Base-by-base conservation (phyloP, 2,329 filamentous ascomycete species). In the Claviceps africana region DNA sequence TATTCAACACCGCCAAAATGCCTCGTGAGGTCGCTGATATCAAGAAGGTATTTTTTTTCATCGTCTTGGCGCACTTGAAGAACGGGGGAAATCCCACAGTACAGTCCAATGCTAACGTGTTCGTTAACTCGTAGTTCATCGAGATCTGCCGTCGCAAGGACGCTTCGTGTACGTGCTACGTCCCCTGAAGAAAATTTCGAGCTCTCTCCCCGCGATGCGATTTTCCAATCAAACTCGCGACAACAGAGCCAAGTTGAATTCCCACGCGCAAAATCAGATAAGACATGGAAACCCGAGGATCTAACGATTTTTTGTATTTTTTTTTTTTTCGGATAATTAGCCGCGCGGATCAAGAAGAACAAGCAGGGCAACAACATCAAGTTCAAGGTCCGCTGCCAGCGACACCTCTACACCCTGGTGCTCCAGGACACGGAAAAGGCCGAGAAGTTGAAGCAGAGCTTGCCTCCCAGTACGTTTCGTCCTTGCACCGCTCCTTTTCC, bases 111-210 rank as follows among this genome's bases (percentile, higher is more conserved):
- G 47, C 51, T 55, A n/a, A 53, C 30, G 15, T 44, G 35, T 31
- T 21, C 37, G 15, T 15, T 21, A 17, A 13, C 15, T 22, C 25
- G 72, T 73, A 95, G 82, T 98, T 98, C 88, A 95, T 98, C 75
- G 93, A 97, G 86, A 95, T 98, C 83, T 95, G 88, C 85, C 86
- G 91, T 77, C 87, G 93, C 74, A 95, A 95, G 82, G 94, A 98
- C 84, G 93, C 93, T 73, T 94, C 87, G 72, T 95, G 93, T 98
- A 87, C 69, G 89, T 90, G 61, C 61, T 40, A 8, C 15, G 7
- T 42, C 4, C 31, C 8, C n/a, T 51, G 56, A 43, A 19, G 17
- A 11, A 40, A 40, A 46, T 52, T 22, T 30, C 52, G 47, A 22
- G 9, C 51, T 48, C 42, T 33, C 1, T 47, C 7, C 8, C 30